Conservation (phyloP, 371 early-diverging fungal species). For the Chytridium lagenaria region DNA sequence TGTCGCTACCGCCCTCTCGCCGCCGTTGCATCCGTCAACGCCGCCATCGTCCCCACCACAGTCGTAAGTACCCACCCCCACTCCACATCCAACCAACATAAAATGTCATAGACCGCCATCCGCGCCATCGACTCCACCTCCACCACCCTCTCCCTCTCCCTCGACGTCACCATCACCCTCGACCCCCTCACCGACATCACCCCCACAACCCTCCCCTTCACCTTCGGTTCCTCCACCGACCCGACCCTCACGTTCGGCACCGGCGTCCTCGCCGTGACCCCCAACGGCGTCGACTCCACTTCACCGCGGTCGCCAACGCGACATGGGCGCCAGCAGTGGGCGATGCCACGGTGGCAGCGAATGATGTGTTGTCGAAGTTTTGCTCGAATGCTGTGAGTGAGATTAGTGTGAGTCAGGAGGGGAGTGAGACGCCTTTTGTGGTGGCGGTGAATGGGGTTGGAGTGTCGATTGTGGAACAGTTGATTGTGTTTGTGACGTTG, state of each 20-base stretch:
- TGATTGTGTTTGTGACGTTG: constrained; percentile 3
- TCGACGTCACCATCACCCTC: constrained; percentile 8
- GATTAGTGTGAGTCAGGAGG: background rate
- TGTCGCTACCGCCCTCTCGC: background rate
- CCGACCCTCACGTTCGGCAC: constrained; percentile 6
- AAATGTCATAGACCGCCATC: constrained; percentile 2
- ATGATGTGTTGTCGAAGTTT: constrained; percentile 5
- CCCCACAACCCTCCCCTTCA: background rate
- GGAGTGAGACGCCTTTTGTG: background rate
- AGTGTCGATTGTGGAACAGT: constrained; percentile 12
- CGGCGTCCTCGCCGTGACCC: constrained; percentile 2
- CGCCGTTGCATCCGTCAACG: background rate
- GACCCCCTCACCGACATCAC: constrained; percentile 14
- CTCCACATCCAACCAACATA: background rate
- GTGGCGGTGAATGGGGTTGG: constrained; percentile 9
- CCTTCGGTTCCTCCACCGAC: constrained; percentile 1
- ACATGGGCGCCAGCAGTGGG: constrained; percentile 11
- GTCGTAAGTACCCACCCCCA: background rate
- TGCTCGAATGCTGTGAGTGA: background rate
- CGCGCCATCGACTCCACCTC: constrained; percentile 11
- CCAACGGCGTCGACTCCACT: constrained; percentile 5
- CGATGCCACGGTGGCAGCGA: constrained; percentile 12
- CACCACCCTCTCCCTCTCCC: constrained; percentile 10
- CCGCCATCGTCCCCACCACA: background rate
- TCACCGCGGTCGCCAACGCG: background rate